These are phyloP conservation scores for Corrigiola litoralis DNA, from an alignment of 179 eudicot genomes.

Conservation along the genomic window DNA sequence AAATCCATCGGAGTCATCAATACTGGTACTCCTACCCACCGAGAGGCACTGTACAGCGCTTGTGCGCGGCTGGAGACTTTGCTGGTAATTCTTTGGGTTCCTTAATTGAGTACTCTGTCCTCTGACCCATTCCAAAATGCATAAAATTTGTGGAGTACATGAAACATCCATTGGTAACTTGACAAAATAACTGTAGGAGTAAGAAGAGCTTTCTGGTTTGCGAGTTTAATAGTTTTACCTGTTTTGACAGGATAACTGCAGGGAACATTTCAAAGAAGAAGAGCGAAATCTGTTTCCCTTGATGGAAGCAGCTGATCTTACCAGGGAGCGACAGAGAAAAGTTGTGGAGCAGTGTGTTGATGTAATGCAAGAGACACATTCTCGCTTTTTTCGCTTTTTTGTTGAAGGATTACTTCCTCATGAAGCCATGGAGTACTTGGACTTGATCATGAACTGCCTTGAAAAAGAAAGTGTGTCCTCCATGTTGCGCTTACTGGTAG, in stretches of 20 bases:
- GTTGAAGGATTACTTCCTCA: conserved; percentile 72
- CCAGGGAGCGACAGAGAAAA: conserved; percentile 45
- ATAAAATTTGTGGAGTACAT: neutral
- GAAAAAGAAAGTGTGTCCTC: conserved; percentile 43
- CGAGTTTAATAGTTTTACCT: neutral
- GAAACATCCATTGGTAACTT: neutral
- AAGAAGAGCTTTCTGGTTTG: neutral
- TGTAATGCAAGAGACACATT: conserved; percentile 75
- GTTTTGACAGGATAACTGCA: conserved; percentile 54
- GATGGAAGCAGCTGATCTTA: conserved; percentile 71
- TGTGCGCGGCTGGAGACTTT: conserved; percentile 55
- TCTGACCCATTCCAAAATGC: neutral
- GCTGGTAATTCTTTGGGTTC: conserved; percentile 35
- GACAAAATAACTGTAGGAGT: too few species aligned
- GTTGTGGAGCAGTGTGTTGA: conserved; percentile 54
- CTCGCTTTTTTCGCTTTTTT: conserved; percentile 64
- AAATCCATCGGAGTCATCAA: conserved; percentile 71
- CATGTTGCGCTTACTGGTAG: conserved; percentile 52
- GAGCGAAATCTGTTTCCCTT: conserved; percentile 61
- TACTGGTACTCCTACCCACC: conserved; percentile 49
- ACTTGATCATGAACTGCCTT: conserved; percentile 45
- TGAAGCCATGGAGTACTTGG: conserved; percentile 71
- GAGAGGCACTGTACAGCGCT: conserved; percentile 58
- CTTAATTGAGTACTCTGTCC: too few species aligned
- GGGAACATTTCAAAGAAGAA: conserved; percentile 76